phyloP scores from a whole-genome alignment of 2,329 filamentous ascomycete species.

The Colletotrichum horii region DNA sequence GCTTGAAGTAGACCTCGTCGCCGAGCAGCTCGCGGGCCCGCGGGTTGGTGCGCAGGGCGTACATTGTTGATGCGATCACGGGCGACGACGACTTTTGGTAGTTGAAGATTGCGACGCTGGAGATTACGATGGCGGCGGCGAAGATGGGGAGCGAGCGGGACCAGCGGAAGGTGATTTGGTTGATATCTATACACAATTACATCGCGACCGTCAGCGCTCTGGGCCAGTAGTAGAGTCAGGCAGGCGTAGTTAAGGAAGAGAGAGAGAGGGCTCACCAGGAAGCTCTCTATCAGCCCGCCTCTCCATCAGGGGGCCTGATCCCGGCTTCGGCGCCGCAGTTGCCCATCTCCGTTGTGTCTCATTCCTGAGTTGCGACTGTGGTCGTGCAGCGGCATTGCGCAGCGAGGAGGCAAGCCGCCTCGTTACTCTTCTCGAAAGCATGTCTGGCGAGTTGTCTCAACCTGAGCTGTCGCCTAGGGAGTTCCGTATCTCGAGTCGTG shows the following conservation, averaged over 20 bases:
- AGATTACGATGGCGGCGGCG: conserved; percentile 70
- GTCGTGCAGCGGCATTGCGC: not conserved
- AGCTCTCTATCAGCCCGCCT: conserved; percentile 70
- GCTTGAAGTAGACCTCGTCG: conserved; percentile 83
- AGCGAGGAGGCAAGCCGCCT: conserved; percentile 15
- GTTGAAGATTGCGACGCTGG: conserved; percentile 93
- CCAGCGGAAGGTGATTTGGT: conserved; percentile 63
- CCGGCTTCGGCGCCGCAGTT: conserved; percentile 60
- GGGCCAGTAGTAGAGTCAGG: not conserved
- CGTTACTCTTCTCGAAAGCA: conserved; percentile 14
- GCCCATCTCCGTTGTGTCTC: conserved; percentile 49
- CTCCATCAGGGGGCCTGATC: conserved; percentile 69
- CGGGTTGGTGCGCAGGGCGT: conserved; percentile 83
- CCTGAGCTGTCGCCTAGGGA: not conserved
- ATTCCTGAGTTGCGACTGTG: not conserved
- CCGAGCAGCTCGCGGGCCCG: conserved; percentile 79
- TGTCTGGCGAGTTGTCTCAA: not conserved
- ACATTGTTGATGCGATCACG: conserved; percentile 86
- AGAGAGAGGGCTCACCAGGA: conserved; percentile 52
- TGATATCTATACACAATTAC: conserved; percentile 37
- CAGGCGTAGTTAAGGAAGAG: not conserved
- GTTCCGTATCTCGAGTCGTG: not conserved
- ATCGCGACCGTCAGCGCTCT: not conserved
- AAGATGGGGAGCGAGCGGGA: conserved; percentile 81
- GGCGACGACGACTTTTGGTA: conserved; percentile 95